Conservation (phyloP, 2,329 filamentous ascomycete species). For the Alternaria triticimaculans region DNA sequence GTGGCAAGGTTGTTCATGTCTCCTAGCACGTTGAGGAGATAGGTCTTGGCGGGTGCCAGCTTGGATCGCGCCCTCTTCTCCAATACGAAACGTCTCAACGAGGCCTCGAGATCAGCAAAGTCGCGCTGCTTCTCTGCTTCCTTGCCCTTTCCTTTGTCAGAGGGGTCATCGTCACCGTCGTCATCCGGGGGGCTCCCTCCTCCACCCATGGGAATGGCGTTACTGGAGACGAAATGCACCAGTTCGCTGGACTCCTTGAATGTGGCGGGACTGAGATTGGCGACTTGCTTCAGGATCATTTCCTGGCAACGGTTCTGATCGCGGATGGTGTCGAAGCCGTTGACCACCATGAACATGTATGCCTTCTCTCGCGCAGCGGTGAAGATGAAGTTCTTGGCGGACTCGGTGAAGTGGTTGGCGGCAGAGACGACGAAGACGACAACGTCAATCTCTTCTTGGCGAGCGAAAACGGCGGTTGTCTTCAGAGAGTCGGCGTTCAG, state of each 20-base stretch:
- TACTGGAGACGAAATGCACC: constrained; percentile 97
- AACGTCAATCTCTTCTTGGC: constrained; percentile 98
- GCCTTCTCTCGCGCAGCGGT: constrained; percentile 96
- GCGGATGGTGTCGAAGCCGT: constrained; percentile 91
- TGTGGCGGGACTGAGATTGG: constrained; percentile 85
- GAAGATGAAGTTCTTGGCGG: constrained; percentile 97
- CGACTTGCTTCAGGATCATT: constrained; percentile 90
- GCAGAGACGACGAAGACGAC: constrained; percentile 98
- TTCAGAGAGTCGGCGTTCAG: constrained; percentile 96
- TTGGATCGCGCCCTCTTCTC: constrained; percentile 96
- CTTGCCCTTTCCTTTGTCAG: constrained; percentile 69
- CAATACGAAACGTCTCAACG: constrained; percentile 88
- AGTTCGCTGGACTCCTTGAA: constrained; percentile 91
- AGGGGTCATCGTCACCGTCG: constrained; percentile 52
- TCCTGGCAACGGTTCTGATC: constrained; percentile 92
- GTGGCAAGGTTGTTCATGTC: constrained; percentile 83
- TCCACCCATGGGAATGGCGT: constrained; percentile 78
- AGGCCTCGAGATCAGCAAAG: constrained; percentile 88
- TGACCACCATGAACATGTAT: constrained; percentile 98
- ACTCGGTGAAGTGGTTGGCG: constrained; percentile 96
- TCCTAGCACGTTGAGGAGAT: constrained; percentile 89
- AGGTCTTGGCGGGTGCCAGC: constrained; percentile 92
- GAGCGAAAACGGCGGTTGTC: constrained; percentile 94
- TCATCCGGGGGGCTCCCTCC: constrained; percentile 43
- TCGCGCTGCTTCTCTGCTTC: constrained; percentile 81